Conservation (phyloP, 2,329 filamentous ascomycete species). For the Neurospora sp. region DNA sequence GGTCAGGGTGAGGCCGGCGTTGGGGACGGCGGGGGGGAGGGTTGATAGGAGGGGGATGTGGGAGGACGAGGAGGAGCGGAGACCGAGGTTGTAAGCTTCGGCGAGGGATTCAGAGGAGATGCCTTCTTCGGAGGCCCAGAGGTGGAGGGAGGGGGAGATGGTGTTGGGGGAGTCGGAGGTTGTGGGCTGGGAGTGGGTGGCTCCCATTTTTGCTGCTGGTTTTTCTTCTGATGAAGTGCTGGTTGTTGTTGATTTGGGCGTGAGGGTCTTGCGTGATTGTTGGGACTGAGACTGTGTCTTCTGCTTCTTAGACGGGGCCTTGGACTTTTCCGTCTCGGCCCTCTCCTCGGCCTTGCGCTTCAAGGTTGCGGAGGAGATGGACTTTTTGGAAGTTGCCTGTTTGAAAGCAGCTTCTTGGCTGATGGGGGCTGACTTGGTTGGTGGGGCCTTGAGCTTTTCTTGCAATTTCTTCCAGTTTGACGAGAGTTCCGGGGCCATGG, state of each 20-base stretch:
- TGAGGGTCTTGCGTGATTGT: neutral
- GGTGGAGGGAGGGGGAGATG: constrained; percentile 43
- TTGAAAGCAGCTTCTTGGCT: constrained; percentile 12
- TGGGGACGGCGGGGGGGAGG: constrained; percentile 30
- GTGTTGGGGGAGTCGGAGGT: constrained; percentile 22
- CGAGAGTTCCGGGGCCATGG: constrained; percentile 42
- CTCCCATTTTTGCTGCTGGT: constrained; percentile 38
- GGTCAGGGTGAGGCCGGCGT: neutral
- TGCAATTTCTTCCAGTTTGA: constrained; percentile 76
- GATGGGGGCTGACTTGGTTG: constrained; percentile 26
- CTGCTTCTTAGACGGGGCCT: neutral
- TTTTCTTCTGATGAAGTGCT: neutral
- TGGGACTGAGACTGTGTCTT: neutral
- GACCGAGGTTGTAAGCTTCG: constrained; percentile 50
- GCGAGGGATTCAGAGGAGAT: constrained; percentile 51
- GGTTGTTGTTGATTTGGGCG: neutral
- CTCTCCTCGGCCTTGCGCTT: constrained; percentile 5
- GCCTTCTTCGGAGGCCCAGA: constrained; percentile 53
- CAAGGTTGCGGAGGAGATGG: neutral
- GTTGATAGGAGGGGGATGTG: constrained; percentile 22
- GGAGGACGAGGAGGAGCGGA: constrained; percentile 38
- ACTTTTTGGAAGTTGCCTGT: constrained; percentile 19
- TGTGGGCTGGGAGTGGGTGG: constrained; percentile 27
- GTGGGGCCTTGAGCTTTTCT: constrained; percentile 44
- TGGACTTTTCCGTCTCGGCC: constrained; percentile 1